Evolutionary conservation across 345 rosid species (phyloP), one percentile per base, ranked within the genome.

Genomic region (Clausena lansium): DNA sequence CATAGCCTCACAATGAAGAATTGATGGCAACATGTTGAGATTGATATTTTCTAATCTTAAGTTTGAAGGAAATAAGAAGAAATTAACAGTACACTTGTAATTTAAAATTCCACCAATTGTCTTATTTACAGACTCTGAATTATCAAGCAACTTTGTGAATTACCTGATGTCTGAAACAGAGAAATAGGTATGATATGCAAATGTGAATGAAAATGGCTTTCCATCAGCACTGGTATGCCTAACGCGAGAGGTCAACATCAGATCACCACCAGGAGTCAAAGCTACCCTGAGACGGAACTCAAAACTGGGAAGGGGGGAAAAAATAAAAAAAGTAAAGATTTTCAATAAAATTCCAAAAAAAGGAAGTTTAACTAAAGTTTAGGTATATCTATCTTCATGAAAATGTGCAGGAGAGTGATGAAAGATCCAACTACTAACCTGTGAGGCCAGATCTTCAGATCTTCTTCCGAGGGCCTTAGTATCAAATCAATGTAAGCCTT

Each of bases 111-210:
- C 67, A 30, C 15, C 22, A 62, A 28, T 62, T 62, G 20, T 62
- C 19, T 62, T 62, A 62, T 62, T 27, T 15, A 6, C 38, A 28
- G 38, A 63, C 61, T 7, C 28, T 52, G 57, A 52, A 65, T 63
- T 45, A 62, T 58, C 62, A 75, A 77, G 13, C 22, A 39, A 79
- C 39, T 58, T 71, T 6, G n/a, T 64, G 59, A 47, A 50, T 75
- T 80, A 95, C 99, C 96, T 93, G 89, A 93, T 90, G 81, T 95
- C 98, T n/a, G 99, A 93, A 77, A 95, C 96, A 73, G 91, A 88
- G 82, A 95, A 92, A 83, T 95, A 95, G 73, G 97, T 92, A 83
- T 95, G 98, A 83, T 95, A 95, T 25, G 99, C 97, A 84, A 93
- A 95, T 52, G 99, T 92, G 87, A 93, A 95, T 2, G 98, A 62